Evolutionary conservation across 2,329 filamentous ascomycete species (phyloP), one percentile per base, ranked within the genome.

Genomic region (Fusarium sp.): DNA sequence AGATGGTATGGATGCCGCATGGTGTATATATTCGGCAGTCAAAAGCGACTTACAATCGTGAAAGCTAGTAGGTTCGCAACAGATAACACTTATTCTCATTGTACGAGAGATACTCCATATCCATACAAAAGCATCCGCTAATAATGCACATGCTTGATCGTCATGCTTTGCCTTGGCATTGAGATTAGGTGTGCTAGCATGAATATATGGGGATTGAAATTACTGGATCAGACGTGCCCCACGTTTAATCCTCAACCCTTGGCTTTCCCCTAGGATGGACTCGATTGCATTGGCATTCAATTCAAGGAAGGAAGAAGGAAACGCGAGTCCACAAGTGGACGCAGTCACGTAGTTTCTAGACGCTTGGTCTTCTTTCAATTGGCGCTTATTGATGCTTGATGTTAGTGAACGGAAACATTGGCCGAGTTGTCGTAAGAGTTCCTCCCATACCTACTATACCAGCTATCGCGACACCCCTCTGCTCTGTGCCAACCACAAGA

Each of bases 161-260:
- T 64, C 50, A 54, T 61, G 39, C 43, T 48, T 53, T 44, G 55
- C 39, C 39, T 39, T 60, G 58, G 25, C n/a, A 50, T 59, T 22
- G 47, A 57, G 41, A 66, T 61, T 54, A 51, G 35, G 45, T 54
- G 52, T 58, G 45, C 45, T 25, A 52, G 23, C 46, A 49, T 48
- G 45, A 45, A 52, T 49, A 30, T 54, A 44, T 59, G 63, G 64
- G 54, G 47, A 47, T 51, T 51, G 47, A 73, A 71, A 73, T 73
- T 72, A 73, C 62, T 70, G 71, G 70, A 73, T 32, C 58, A 58
- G 56, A 55, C 53, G 44, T 39, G 71, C 70, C 68, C 70, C 71
- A 73, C 71, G 68, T 41, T 60, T 63, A 67, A 73, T 71, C 59
- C 61, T 59, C 52, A 64, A 64, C 52, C 61, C 71, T 67, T 57